These are phyloP conservation scores for Gardenia jasminoides DNA, from an alignment of 257 asterid genomes.

Conservation along the genomic window DNA sequence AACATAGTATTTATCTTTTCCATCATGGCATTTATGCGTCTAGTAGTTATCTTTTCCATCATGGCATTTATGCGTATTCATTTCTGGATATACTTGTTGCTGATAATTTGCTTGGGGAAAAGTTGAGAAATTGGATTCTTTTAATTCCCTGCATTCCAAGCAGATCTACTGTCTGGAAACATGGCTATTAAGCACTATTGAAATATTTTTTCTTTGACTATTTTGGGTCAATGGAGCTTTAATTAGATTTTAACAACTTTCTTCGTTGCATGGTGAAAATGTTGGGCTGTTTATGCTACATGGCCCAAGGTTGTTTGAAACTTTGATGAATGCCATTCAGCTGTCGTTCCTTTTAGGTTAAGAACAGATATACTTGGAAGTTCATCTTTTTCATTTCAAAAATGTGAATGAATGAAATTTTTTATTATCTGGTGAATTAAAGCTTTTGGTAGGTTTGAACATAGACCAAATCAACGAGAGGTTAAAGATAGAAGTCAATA, in stretches of 20 bases:
- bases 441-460: not conserved
- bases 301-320: not conserved
- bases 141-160: not conserved
- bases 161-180: not conserved
- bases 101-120: not conserved
- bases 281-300: not conserved
- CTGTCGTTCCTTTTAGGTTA: too few relatives aligned
- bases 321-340: not conserved
- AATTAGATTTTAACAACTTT: not conserved
- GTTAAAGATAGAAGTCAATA: not conserved
- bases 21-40: not conserved
- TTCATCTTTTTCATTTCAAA: not conserved
- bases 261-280: not conserved
- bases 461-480: not conserved
- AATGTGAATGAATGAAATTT: not conserved
- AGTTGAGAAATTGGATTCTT: not conserved
- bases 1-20: not conserved
- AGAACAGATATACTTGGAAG: too few relatives aligned
- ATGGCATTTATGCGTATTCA: not conserved
- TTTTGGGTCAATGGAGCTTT: not conserved
- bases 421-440: not conserved
- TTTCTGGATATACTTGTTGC: not conserved
- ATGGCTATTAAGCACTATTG: not conserved
- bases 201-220: not conserved
- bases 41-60: not conserved